These are phyloP conservation scores for Penicillium sp. DNA, from an alignment of 2,329 filamentous ascomycete species.

Conservation along the genomic window DNA sequence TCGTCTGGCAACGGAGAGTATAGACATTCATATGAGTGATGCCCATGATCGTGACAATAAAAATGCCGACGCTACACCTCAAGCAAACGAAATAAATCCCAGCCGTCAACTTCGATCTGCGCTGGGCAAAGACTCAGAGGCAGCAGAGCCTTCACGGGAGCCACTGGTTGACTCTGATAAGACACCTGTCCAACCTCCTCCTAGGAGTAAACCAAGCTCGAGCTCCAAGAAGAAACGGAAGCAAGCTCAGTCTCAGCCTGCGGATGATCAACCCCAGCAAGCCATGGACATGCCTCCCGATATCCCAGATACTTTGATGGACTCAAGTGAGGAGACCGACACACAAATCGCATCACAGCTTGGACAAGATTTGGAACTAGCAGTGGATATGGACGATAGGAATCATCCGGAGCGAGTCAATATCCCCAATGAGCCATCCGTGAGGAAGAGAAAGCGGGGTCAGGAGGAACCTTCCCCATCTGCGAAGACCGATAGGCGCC, in stretches of 20 bases:
- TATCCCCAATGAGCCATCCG: constrained; percentile 13
- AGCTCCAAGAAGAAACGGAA: constrained; percentile 12
- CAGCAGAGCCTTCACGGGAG: not conserved
- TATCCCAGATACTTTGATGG: constrained; percentile 1
- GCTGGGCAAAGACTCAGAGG: constrained; percentile 14
- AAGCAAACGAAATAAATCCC: constrained; percentile 13
- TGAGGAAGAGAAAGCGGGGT: constrained; percentile 38
- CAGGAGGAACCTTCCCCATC: constrained; percentile 16
- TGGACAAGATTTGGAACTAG: constrained; percentile 43
- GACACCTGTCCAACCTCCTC: constrained; percentile 2
- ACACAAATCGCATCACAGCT: constrained; percentile 47
- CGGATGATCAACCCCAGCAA: not conserved
- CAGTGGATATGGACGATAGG: constrained; percentile 31
- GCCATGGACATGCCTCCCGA: not conserved
- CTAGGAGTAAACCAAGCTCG: constrained; percentile 11
- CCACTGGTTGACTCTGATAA: constrained; percentile 6
- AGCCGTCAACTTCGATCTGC: constrained; percentile 28
- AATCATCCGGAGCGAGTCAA: constrained; percentile 3
- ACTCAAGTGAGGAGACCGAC: constrained; percentile 43
- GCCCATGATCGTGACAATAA: constrained; percentile 9
- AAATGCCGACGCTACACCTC: constrained; percentile 4
- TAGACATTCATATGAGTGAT: constrained; percentile 8
- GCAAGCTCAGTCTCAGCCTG: constrained; percentile 1
- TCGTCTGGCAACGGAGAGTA: not conserved
- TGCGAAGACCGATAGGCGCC: constrained; percentile 27